Conservation (phyloP, 257 asterid species). For the Misopates orontium region DNA sequence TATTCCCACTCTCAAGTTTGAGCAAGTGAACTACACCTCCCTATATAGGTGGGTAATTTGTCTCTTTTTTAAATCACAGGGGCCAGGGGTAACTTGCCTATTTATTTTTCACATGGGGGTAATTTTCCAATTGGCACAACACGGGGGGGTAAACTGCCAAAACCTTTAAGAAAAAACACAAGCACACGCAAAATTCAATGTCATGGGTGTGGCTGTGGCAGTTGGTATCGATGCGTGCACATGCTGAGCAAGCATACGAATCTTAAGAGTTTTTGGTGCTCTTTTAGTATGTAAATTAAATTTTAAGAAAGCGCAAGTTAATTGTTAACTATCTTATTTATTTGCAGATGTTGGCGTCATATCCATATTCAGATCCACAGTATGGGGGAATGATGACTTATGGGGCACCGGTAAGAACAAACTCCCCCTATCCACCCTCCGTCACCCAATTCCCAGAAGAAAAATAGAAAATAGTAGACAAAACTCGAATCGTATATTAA, state of each 20-base stretch:
- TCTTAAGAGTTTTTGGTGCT: background rate
- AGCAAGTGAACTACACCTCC: too few species aligned
- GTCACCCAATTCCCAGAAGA: background rate
- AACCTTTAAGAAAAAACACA: too few species aligned
- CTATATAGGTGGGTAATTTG: too few species aligned
- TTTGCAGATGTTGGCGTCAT: constrained; percentile 67
- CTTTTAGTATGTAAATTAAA: background rate
- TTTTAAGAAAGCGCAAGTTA: background rate
- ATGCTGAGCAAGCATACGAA: constrained; percentile 9
- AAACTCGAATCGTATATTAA: background rate
- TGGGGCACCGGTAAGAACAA: constrained; percentile 67
- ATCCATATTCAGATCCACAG: constrained; percentile 67
- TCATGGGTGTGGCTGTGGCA: constrained; percentile 2
- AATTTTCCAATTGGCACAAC: too few species aligned
- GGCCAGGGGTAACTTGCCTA: too few species aligned
- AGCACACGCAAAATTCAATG: background rate
- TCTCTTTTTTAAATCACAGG: too few species aligned
- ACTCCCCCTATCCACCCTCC: constrained; percentile 10
- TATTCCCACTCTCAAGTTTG: too few species aligned
- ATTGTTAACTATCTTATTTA: constrained; percentile 5
- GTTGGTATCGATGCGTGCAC: background rate
- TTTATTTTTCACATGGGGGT: too few species aligned
- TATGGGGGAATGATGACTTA: constrained; percentile 64
- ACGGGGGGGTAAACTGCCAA: too few species aligned
- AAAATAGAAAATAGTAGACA: constrained; percentile 3